phyloP scores from a whole-genome alignment of 1,139 yeast genomes.

The Trichomonascaceae sp. region DNA sequence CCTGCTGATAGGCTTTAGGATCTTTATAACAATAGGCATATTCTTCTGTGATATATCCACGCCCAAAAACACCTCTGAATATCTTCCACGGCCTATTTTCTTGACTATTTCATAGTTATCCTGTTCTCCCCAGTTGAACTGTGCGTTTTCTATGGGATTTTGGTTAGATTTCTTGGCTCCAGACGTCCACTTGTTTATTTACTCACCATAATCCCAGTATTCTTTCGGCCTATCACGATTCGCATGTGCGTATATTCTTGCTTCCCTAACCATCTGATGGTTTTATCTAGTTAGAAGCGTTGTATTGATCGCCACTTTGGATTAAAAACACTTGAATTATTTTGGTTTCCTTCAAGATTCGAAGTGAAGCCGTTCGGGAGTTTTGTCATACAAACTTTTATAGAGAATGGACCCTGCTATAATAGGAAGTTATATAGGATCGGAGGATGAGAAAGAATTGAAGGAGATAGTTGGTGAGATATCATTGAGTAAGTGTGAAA shows the following conservation, averaged over 20 bases:
- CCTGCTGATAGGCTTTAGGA: slow-evolving; percentile 85
- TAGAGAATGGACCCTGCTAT: slow-evolving; percentile 16
- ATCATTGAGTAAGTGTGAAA: slow-evolving; percentile 21
- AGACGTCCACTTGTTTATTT: neutral
- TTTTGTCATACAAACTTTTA: neutral
- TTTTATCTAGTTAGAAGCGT: slow-evolving; percentile 19
- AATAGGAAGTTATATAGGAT: slow-evolving; percentile 24
- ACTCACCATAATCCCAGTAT: slow-evolving; percentile 74
- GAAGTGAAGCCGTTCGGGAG: neutral
- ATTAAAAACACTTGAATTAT: neutral
- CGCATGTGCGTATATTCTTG: slow-evolving; percentile 77
- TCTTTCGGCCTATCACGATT: slow-evolving; percentile 65
- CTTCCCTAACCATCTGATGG: slow-evolving; percentile 2
- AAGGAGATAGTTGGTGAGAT: slow-evolving; percentile 30
- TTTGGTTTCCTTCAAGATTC: neutral
- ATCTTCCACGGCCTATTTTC: slow-evolving; percentile 90
- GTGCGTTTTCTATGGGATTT: slow-evolving; percentile 30
- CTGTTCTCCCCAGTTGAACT: slow-evolving; percentile 49
- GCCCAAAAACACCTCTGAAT: slow-evolving; percentile 85
- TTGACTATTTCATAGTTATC: slow-evolving; percentile 74
- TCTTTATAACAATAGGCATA: slow-evolving; percentile 61
- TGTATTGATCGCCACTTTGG: neutral
- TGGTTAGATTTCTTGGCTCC: too few species aligned
- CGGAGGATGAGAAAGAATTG: slow-evolving; percentile 30
- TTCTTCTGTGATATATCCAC: slow-evolving; percentile 37